Conservation (phyloP, 2,329 filamentous ascomycete genomes). For the Leptodontidium sp. region DNA sequence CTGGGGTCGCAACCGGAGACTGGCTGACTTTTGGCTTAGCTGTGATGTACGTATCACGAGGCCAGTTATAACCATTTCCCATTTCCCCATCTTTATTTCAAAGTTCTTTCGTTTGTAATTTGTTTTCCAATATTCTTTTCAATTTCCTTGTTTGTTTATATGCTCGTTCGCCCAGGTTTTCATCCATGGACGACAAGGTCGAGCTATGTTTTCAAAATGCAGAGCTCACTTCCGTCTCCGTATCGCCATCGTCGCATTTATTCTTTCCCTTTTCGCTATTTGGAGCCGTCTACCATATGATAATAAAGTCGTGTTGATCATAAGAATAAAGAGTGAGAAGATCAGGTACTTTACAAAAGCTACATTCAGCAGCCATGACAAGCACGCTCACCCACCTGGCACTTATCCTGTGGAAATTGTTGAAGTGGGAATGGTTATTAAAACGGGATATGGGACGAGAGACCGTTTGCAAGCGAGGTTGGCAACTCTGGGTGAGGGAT, state of each 20-base stretch:
- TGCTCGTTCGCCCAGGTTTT: background rate
- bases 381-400: background rate
- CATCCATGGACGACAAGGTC: background rate
- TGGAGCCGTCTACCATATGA: background rate
- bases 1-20: no score
- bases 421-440: conserved; percentile 21
- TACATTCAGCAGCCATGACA: conserved; percentile 3
- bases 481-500: background rate
- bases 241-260: background rate
- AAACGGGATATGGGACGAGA: conserved; percentile 27
- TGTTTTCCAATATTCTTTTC: background rate
- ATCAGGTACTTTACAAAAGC: background rate
- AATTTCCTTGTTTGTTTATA: background rate
- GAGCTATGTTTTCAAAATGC: background rate
- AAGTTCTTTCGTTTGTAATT: background rate
- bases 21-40: no score
- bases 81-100: background rate
- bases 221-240: background rate
- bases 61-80: no score
- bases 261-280: background rate
- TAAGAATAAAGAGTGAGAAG: background rate
- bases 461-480: conserved; percentile 20
- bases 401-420: background rate
- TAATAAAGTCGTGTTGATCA: background rate
- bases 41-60: no score